Conservation (phyloP, 306 rosid species). For the Cucurbita maxima region DNA sequence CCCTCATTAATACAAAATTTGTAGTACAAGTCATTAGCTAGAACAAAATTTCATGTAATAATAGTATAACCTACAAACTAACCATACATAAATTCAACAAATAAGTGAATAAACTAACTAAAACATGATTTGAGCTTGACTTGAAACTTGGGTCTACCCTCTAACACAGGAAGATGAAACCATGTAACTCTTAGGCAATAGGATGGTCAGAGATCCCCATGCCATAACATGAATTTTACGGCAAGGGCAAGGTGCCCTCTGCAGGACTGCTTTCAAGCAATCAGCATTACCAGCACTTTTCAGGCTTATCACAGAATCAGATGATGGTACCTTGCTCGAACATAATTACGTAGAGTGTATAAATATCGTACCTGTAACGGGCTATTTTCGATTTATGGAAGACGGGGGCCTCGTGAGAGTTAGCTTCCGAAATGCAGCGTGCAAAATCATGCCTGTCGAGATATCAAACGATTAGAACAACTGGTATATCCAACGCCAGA, state of each 20-base stretch:
- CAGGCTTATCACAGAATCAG: neutral
- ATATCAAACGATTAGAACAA: slow-evolving; percentile 6
- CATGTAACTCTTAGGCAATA: neutral
- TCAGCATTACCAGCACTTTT: slow-evolving; percentile 1
- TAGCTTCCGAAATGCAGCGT: slow-evolving; percentile 76
- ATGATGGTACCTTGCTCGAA: neutral
- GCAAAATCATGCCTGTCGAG: slow-evolving; percentile 47
- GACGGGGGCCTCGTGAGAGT: slow-evolving; percentile 47
- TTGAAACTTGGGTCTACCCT: neutral
- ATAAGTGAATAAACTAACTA: neutral
- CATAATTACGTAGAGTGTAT: neutral
- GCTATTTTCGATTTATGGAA: slow-evolving; percentile 22
- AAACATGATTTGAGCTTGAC: neutral
- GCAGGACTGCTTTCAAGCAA: neutral
- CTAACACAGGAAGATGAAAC: neutral
- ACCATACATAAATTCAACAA: neutral
- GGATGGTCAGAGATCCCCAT: neutral
- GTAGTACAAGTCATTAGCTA: neutral
- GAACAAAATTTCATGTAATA: neutral
- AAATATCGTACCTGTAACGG: neutral
- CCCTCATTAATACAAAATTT: neutral
- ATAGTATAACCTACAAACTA: neutral
- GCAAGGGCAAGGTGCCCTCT: neutral
- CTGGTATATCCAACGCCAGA: neutral
- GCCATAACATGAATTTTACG: neutral